phyloP scores from a whole-genome alignment of 805 yeast genomes.

The Metschnikowia sp. region DNA sequence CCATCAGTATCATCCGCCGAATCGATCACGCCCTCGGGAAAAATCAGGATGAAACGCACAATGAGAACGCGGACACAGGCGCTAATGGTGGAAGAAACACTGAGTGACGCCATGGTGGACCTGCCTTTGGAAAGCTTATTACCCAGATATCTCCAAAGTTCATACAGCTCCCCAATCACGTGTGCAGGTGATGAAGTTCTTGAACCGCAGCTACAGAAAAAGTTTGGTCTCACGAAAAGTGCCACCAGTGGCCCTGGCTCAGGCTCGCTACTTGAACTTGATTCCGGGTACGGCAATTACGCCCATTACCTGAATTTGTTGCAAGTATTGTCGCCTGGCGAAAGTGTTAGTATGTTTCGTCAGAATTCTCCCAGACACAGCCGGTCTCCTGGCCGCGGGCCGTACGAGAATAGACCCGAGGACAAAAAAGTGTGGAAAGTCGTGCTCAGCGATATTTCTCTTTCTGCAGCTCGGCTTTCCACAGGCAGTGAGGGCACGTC shows the following conservation, averaged over 20 bases:
- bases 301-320: conserved; percentile 5
- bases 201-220: not conserved
- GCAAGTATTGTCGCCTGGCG: conserved; percentile 5
- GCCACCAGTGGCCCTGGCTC: conserved; percentile 1
- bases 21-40: not conserved
- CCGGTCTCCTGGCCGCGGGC: not conserved
- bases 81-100: not conserved
- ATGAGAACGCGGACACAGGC: not conserved
- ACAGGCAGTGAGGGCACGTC: conserved; percentile 28
- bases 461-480: conserved; percentile 35
- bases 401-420: not conserved
- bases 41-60: not conserved
- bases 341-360: conserved; percentile 4
- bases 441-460: conserved; percentile 32
- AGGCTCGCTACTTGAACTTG: conserved; percentile 2
- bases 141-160: conserved; percentile 6
- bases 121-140: conserved; percentile 7
- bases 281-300: conserved; percentile 3
- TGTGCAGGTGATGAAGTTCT: not conserved
- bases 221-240: not conserved
- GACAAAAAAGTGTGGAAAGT: conserved; percentile 25
- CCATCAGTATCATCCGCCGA: not conserved
- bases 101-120: not conserved
- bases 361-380: conserved; percentile 2
- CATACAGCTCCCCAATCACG: conserved; percentile 7